Evolutionary conservation across 2,329 filamentous ascomycete genomes (phyloP).

Genomic region (Fusarium subtropicale): DNA sequence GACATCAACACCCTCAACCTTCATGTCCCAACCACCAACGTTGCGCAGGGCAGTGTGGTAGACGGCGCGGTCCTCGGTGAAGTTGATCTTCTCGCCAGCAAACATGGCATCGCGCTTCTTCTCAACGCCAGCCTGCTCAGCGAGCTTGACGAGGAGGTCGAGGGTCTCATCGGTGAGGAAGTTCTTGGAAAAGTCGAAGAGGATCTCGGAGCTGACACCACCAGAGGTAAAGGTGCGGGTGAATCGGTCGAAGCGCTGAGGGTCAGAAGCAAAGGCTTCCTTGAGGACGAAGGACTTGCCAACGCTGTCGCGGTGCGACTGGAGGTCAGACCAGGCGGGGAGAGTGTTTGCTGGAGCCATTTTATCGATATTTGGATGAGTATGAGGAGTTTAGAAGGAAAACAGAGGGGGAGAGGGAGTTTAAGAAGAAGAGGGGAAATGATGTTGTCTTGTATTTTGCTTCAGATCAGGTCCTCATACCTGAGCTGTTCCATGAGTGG

Average conservation of each 20-base stretch:
- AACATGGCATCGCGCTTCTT: constrained; percentile 98
- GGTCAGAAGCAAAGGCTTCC: constrained; percentile 90
- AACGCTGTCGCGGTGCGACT: constrained; percentile 86
- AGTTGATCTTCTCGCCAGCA: constrained; percentile 98
- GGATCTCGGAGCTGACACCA: constrained; percentile 85
- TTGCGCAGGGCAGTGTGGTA: constrained; percentile 97
- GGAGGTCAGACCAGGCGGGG: constrained; percentile 88
- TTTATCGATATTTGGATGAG: constrained; percentile 20
- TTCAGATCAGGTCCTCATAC: constrained; percentile 11
- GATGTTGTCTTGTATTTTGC: constrained; percentile 34
- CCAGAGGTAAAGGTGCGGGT: constrained; percentile 85
- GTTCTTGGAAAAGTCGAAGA: constrained; percentile 99
- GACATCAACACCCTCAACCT: constrained; percentile 92
- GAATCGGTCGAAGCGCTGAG: constrained; percentile 90
- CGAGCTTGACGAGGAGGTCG: constrained; percentile 85
- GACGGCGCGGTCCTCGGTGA: constrained; percentile 95
- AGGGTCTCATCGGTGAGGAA: constrained; percentile 95
- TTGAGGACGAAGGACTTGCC: constrained; percentile 93
- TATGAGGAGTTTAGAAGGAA: background rate
- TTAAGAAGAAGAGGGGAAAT: constrained; percentile 31
- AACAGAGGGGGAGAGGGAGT: background rate
- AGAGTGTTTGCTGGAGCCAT: constrained; percentile 90
- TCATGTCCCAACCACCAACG: constrained; percentile 80
- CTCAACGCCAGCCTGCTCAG: constrained; percentile 90
- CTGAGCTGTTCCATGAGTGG: constrained; percentile 25